A percentile compares a stretch with the other conserved stretches of the same genome.
phyloP scores from a whole-genome alignment of 805 yeast genomes.

The Kluyveromyces starmeri region DNA sequence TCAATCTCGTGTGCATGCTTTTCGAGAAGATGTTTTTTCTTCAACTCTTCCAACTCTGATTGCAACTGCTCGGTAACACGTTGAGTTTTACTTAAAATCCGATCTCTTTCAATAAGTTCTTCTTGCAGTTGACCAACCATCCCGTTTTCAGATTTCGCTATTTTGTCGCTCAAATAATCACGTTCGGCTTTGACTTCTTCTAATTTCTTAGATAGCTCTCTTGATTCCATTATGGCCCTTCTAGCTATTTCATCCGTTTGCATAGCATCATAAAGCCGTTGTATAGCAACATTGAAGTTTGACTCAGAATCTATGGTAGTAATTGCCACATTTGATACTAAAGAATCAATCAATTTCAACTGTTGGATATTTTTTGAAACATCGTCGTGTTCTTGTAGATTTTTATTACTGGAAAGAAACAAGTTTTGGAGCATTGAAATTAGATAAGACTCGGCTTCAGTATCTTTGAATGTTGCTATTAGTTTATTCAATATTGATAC shows the following conservation, averaged over 20 bases:
- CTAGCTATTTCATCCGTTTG: conserved; percentile 86
- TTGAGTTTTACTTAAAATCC: conserved; percentile 54
- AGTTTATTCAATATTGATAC: conserved; percentile 51
- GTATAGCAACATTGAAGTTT: conserved; percentile 74
- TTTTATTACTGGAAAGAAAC: conserved; percentile 24
- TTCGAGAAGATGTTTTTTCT: conserved; percentile 48
- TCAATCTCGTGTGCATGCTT: conserved; percentile 71
- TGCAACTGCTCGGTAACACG: conserved; percentile 53
- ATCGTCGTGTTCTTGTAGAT: conserved; percentile 17
- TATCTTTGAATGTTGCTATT: conserved; percentile 42
- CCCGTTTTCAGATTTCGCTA: conserved; percentile 74
- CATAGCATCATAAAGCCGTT: conserved; percentile 62
- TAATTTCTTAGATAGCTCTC: conserved; percentile 43
- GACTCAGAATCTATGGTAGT: conserved; percentile 46
- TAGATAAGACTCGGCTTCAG: conserved; percentile 43
- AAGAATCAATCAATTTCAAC: conserved; percentile 55
- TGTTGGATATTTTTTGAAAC: conserved; percentile 26
- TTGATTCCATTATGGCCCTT: conserved; percentile 56
- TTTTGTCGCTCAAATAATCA: conserved; percentile 57
- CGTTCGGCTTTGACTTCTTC: conserved; percentile 43
- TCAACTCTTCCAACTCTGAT: conserved; percentile 59
- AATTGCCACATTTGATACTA: conserved; percentile 57
- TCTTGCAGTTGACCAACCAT: conserved; percentile 57
- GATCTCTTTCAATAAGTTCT: conserved; percentile 64
- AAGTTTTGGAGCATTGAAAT: conserved; percentile 38